phyloP scores from a whole-genome alignment of 2,329 filamentous ascomycete species.

The Pseudogymnoascus sp. region DNA sequence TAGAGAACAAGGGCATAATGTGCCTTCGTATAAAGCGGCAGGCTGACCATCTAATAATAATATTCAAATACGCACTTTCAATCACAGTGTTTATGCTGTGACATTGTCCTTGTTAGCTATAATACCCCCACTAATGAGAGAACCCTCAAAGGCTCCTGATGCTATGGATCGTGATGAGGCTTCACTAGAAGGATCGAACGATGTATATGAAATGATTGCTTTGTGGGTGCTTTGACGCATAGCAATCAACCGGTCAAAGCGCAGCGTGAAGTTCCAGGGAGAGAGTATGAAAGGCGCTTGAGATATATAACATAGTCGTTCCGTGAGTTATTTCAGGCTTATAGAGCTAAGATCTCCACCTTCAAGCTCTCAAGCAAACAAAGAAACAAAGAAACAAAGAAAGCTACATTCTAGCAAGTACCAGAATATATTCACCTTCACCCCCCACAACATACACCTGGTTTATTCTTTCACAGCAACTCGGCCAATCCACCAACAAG shows the following conservation, averaged over 20 bases:
- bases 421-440: not conserved
- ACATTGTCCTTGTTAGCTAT: too few species aligned
- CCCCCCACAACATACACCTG: not conserved
- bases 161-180: too few species aligned
- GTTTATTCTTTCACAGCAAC: not conserved
- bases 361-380: not conserved
- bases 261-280: not conserved
- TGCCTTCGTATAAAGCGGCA: too few species aligned
- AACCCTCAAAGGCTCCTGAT: too few species aligned
- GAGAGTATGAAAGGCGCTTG: not conserved
- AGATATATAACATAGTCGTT: not conserved
- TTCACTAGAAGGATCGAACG: too few species aligned
- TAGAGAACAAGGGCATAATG: too few species aligned
- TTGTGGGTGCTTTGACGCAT: not conserved
- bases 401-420: not conserved
- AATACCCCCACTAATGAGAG: too few species aligned
- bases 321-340: not conserved
- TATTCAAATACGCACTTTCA: too few species aligned
- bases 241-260: not conserved
- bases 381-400: conserved; percentile 3
- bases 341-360: not conserved
- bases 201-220: not conserved
- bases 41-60: too few species aligned
- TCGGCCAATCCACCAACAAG: not conserved
- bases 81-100: too few species aligned